Evolutionary conservation across 2,329 filamentous ascomycete species (phyloP).

Genomic region (Colletotrichum sp.): DNA sequence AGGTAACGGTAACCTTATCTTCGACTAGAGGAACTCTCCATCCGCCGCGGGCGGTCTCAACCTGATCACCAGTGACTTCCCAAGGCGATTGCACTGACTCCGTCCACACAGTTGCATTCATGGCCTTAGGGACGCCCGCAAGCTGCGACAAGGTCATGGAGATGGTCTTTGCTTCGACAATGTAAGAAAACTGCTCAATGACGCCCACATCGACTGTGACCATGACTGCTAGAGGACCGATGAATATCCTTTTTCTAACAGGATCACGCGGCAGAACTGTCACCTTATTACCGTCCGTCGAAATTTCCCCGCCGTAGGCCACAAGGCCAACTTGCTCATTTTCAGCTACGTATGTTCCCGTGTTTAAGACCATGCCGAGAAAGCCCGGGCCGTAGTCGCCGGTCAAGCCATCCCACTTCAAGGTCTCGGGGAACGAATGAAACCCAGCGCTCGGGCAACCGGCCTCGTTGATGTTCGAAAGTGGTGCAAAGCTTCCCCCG

Average conservation of each 20-base stretch:
- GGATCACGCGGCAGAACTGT: not conserved
- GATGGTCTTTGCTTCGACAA: not conserved
- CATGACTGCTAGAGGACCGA: not conserved
- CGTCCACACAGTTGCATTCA: not conserved
- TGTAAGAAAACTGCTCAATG: conserved; percentile 20
- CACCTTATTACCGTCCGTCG: not conserved
- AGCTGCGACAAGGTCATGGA: not conserved
- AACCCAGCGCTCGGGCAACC: conserved; percentile 62
- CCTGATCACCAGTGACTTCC: not conserved
- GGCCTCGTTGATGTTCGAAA: conserved; percentile 59
- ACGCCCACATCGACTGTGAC: conserved; percentile 41
- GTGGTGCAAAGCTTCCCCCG: conserved; percentile 56
- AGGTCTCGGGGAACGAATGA: conserved; percentile 60
- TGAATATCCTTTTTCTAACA: not conserved
- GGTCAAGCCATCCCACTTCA: conserved; percentile 61
- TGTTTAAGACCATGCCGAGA: not conserved
- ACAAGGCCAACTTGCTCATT: not conserved
- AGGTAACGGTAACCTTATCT: not conserved
- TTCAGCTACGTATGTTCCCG: not conserved
- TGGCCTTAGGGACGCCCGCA: not conserved
- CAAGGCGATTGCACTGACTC: not conserved
- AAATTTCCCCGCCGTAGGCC: not conserved
- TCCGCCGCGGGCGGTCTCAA: not conserved
- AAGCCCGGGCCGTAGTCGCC: conserved; percentile 64
- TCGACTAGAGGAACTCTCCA: not conserved